These are phyloP conservation scores for Blastocystis hominis DNA, from an alignment of 352 stramenopile genomes.

Conservation along the genomic window DNA sequence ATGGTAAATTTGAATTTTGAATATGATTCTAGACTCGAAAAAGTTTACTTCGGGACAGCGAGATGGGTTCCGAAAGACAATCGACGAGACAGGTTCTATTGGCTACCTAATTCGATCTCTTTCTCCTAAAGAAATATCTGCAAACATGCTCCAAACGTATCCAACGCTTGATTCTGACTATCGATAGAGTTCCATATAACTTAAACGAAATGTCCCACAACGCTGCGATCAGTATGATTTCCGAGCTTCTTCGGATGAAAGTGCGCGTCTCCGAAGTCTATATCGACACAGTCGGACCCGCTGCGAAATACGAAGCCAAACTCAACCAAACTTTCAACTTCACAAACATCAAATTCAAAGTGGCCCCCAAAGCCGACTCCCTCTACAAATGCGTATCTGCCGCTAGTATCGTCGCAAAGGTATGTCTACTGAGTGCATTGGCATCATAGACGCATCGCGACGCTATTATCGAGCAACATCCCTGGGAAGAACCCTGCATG, in stretches of 20 bases:
- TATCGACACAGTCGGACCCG: slow-evolving; percentile 45
- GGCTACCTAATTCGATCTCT: slow-evolving; percentile 54
- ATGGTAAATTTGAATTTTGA: background rate
- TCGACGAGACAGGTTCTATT: slow-evolving; percentile 14
- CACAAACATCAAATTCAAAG: slow-evolving; percentile 50
- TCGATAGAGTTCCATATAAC: slow-evolving; percentile 34
- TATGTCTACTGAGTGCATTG: background rate
- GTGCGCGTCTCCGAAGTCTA: slow-evolving; percentile 39
- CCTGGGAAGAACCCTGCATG: slow-evolving; percentile 45
- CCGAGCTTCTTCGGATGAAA: slow-evolving; percentile 19
- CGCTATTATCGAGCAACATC: slow-evolving; percentile 24
- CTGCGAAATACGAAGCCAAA: slow-evolving; percentile 39
- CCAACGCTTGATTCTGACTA: background rate
- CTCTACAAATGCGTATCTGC: slow-evolving; percentile 54
- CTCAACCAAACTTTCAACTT: background rate
- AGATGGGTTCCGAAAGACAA: background rate
- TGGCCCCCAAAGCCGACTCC: slow-evolving; percentile 8
- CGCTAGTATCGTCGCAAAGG: slow-evolving; percentile 58
- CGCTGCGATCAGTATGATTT: slow-evolving; percentile 50
- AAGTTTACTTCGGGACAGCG: background rate
- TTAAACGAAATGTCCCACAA: slow-evolving; percentile 55
- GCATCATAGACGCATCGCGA: slow-evolving; percentile 26
- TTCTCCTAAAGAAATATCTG: slow-evolving; percentile 49
- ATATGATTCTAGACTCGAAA: slow-evolving; percentile 49
- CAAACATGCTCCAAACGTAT: slow-evolving; percentile 55